Conservation (phyloP, 1,139 yeast species). For the Kodamaea suecica region DNA sequence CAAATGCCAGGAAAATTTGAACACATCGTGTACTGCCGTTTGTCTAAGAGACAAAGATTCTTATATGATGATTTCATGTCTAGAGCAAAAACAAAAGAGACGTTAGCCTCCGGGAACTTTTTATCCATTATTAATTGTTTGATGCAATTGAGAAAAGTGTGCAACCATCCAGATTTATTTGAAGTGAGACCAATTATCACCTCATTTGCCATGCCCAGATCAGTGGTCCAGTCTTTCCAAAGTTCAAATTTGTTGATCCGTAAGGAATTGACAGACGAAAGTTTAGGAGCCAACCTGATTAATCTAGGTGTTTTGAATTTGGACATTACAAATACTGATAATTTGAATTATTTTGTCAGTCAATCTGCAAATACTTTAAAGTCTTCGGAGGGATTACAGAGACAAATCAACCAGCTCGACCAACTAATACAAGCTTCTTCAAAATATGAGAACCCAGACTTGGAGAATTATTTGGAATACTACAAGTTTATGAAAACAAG, state of each 20-base stretch:
- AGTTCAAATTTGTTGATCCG: slow-evolving; percentile 43
- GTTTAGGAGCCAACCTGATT: slow-evolving; percentile 25
- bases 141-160: slow-evolving; percentile 96
- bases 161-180: slow-evolving; percentile 95
- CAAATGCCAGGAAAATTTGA: slow-evolving; percentile 99
- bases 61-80: slow-evolving; percentile 97
- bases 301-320: slow-evolving; percentile 63
- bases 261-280: slow-evolving; percentile 30
- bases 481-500: slow-evolving; percentile 53
- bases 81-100: slow-evolving; percentile 90
- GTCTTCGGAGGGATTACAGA: slow-evolving; percentile 45
- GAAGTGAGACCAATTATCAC: slow-evolving; percentile 95
- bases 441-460: slow-evolving; percentile 35
- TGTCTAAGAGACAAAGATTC: slow-evolving; percentile 88
- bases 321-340: slow-evolving; percentile 49
- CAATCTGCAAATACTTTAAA: slow-evolving; percentile 43
- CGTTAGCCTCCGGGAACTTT: slow-evolving; percentile 91
- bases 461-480: slow-evolving; percentile 55
- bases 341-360: slow-evolving; percentile 46
- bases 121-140: slow-evolving; percentile 92
- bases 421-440: slow-evolving; percentile 28
- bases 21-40: slow-evolving; percentile 86
- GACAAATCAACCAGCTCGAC: slow-evolving; percentile 42
- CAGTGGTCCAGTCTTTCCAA: slow-evolving; percentile 55
- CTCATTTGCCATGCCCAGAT: slow-evolving; percentile 70